phyloP scores from a whole-genome alignment of 768 basidiomycete species.

The Suillus discolor region DNA sequence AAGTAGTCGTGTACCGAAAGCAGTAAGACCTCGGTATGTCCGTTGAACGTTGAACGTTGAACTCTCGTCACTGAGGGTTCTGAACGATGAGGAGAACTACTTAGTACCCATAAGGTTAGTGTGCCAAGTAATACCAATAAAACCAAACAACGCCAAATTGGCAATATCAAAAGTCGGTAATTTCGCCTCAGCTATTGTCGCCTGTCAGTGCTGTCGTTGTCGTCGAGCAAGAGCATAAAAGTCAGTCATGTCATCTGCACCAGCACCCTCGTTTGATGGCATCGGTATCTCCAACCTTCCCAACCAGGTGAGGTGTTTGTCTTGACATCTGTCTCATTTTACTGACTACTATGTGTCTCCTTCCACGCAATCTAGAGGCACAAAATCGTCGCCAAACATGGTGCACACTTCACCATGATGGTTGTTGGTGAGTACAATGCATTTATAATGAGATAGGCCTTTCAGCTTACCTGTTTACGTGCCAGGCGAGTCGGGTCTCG shows the following conservation, averaged over 20 bases:
- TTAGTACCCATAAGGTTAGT: not conserved
- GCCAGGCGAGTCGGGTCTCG: conserved; percentile 92
- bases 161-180: conserved; percentile 23
- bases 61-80: too few species aligned
- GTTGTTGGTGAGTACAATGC: conserved; percentile 72
- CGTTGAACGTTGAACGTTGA: too few species aligned
- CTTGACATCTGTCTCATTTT: conserved; percentile 14
- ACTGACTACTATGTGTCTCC: conserved; percentile 2
- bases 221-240: conserved; percentile 18
- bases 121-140: conserved; percentile 19
- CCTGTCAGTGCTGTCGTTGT: conserved; percentile 9
- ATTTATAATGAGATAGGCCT: not conserved
- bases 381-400: conserved; percentile 98
- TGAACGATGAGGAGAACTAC: too few species aligned
- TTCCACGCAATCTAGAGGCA: conserved; percentile 67
- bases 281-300: conserved; percentile 97
- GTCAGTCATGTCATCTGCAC: conserved; percentile 27
- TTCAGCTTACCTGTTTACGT: not conserved
- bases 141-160: conserved; percentile 29
- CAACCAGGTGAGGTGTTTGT: conserved; percentile 74
- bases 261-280: conserved; percentile 57
- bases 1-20: too few species aligned
- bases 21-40: too few species aligned
- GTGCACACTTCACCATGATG: conserved; percentile 99
- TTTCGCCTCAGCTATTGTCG: conserved; percentile 19